Evolutionary conservation across 768 basidiomycete genomes (phyloP), one percentile per base, ranked within the genome.

Genomic region (Termitomyces sp.): DNA sequence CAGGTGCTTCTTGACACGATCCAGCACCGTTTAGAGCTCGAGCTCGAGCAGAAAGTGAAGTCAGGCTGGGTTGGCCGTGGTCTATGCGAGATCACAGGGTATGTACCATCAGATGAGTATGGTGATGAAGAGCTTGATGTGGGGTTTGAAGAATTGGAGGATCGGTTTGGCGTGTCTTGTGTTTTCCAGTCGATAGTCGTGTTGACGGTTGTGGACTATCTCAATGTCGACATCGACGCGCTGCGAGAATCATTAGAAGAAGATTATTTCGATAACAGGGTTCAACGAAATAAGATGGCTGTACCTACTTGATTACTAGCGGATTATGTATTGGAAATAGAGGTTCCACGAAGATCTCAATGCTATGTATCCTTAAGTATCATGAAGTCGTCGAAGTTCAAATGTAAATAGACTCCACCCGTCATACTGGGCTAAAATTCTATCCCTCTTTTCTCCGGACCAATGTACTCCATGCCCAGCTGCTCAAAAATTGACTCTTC

Each of bases 401-500:
- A 14, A 12, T 12, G 34, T 50, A 43, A 8, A 43, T 43, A 25
- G 10, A 20, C 8, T 25, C 15, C 15, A 49, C 4, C 15, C 31
- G 6, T 10, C 14, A 31, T 6, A 31, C 17, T 14, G 12, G 9
- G 8, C 31, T 49, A 49, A 10, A 49, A 3, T 17, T 8, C 48
- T 31, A 49, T 17, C 3, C 32, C 25, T 20, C 80, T 72, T 59
- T 72, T 71, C 50, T 69, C 63, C 0, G 81, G 80, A 48, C 69
- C 69, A 20, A 82, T 66, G 53, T 74, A 81, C 20, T 74, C 71
- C 72, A 82, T 73, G 0, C 77, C 79, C 37, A 85, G 68, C 57
- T 78, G 72, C 5, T 67, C 66, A 57, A 86, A 70, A 14, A 86
- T 74, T 9, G 72, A 74, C 57, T 80, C 74, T 68, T 86, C 84